A percentile compares a stretch with the other conserved stretches of the same genome.
Evolutionary conservation across 257 asterid species (phyloP).

Genomic region (Avicennia marina): DNA sequence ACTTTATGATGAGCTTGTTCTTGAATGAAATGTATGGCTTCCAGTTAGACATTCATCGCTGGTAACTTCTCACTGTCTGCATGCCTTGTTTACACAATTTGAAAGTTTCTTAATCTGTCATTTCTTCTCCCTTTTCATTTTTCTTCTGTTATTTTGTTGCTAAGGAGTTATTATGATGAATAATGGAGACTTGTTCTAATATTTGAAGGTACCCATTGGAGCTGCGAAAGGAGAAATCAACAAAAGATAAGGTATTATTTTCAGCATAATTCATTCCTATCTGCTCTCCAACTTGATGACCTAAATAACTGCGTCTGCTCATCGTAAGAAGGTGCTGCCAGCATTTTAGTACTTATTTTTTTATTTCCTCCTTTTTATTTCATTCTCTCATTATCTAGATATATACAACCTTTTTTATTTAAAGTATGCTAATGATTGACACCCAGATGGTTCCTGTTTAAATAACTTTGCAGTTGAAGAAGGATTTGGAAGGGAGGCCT

Average conservation of each 20-base stretch:
- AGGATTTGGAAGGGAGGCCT: slow-evolving; percentile 34
- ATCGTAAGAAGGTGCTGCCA: background rate
- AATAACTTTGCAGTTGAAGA: slow-evolving; percentile 55
- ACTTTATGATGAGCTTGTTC: slow-evolving; percentile 94
- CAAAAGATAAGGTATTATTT: slow-evolving; percentile 66
- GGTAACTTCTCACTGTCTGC: slow-evolving; percentile 42
- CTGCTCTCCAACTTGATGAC: slow-evolving; percentile 13
- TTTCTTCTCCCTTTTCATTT: background rate
- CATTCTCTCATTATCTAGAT: background rate
- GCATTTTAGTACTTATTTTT: background rate
- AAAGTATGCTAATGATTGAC: background rate
- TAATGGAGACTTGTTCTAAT: slow-evolving; percentile 20
- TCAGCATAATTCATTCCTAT: background rate
- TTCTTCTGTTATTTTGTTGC: slow-evolving; percentile 4
- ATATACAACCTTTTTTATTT: background rate
- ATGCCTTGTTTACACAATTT: too few species aligned
- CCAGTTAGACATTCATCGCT: slow-evolving; percentile 89
- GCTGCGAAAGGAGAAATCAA: slow-evolving; percentile 87
- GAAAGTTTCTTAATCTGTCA: background rate
- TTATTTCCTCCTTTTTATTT: background rate
- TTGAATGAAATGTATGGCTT: slow-evolving; percentile 95
- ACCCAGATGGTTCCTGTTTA: slow-evolving; percentile 15
- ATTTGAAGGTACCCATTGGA: slow-evolving; percentile 85
- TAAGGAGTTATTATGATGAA: slow-evolving; percentile 8
- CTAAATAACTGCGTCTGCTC: slow-evolving; percentile 8